Percentiles rank a stretch among this genome's conserved stretches.
Evolutionary conservation across 306 rosid species (phyloP).

Genomic region (Pyrus pyrifolia): DNA sequence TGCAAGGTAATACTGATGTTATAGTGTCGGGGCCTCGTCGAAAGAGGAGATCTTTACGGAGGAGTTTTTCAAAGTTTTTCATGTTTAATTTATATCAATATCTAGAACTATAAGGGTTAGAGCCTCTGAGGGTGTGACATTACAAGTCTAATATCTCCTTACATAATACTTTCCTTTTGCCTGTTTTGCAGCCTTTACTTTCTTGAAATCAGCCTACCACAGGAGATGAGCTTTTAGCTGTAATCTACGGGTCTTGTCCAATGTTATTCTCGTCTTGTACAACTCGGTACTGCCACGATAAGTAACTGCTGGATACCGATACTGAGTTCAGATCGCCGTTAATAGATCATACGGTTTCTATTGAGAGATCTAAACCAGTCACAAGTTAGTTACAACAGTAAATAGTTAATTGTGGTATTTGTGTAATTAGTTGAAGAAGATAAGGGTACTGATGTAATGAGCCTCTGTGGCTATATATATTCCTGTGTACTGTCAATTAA

Average conservation of each 20-base stretch:
- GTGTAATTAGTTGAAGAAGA: too few relatives aligned
- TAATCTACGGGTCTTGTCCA: background rate
- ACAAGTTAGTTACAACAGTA: too few relatives aligned
- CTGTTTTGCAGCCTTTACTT: slow-evolving; percentile 76
- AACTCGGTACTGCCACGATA: background rate
- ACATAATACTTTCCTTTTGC: background rate
- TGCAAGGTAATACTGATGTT: slow-evolving; percentile 50
- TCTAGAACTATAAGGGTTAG: background rate
- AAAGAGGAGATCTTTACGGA: background rate
- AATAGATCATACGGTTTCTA: background rate
- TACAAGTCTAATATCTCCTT: background rate
- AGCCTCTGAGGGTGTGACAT: background rate
- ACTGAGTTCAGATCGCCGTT: background rate
- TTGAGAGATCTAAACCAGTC: too few relatives aligned
- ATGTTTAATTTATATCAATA: background rate
- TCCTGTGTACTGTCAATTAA: too few relatives aligned
- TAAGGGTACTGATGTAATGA: too few relatives aligned
- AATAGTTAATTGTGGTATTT: too few relatives aligned
- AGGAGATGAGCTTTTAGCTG: slow-evolving; percentile 76
- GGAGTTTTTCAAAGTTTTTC: background rate
- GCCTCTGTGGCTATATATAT: too few relatives aligned
- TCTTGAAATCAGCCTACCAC: slow-evolving; percentile 84
- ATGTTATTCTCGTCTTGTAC: slow-evolving; percentile 9
- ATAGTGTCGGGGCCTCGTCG: too few relatives aligned
- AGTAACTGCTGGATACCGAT: background rate